Base-by-base conservation (phyloP, 495 filamentous ascomycete species). In the Penicillium nucicola region DNA sequence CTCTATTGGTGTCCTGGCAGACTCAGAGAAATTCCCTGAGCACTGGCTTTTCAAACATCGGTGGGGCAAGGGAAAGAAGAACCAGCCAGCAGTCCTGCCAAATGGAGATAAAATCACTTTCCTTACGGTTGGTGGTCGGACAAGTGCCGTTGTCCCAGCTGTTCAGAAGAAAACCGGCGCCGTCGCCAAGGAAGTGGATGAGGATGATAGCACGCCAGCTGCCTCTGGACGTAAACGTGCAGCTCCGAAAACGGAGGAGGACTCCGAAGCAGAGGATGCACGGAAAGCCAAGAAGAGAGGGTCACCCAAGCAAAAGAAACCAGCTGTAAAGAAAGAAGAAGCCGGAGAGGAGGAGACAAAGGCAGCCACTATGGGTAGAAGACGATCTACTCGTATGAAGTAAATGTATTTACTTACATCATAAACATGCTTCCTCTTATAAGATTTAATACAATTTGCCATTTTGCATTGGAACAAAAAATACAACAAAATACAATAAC, bases 21-120 rank as follows among this genome's bases (percentile, higher is more conserved):
- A 97, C 44, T 88, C 84, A 1, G 82, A 84, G 15, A 76, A 86
- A 62, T 96, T 97, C 58, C 93, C 93, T 0, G 79, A 90, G 37
- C 75, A 92, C 47, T 98, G 92, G 93, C 72, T 98, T 23, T 95
- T 97, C 76, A 84, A 89, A 39, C 81, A 96, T 65, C 83, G 93
- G 15, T 96, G 92, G 92, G 77, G 84, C 9, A 95, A 95, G 61
- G 92, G 92, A 12, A 88, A 88, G 70, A 92, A 92, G 63, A 86
- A 87, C 45, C 75, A 77, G 5, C 45, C 74, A 0, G 76, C 75
- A 3, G 80, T 70, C 14, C 68, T 97, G 19, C 90, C 91, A 2
- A 95, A 84, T 55, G 93, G 93, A 0, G 86, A 88, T 48, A 89
- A 84, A 67, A 84, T 97, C 25, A 82, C 79, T 0, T 91, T 86